Evolutionary conservation across 352 stramenopile species (phyloP).

Genomic region (Phytophthora hibernalis): DNA sequence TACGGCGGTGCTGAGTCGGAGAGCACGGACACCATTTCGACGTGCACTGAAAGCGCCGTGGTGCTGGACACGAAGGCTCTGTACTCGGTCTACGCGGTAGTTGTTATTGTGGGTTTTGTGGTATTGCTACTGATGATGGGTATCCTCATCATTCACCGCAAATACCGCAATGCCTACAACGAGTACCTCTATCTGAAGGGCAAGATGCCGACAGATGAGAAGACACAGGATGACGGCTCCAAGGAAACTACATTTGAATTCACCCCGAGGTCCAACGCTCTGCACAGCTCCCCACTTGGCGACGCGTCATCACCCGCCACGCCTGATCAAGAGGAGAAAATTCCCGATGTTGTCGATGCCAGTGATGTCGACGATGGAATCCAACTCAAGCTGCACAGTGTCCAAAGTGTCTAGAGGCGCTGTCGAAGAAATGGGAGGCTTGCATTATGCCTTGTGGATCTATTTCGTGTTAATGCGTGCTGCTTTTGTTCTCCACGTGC

Average conservation of each 20-base stretch:
- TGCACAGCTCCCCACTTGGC: constrained; percentile 54
- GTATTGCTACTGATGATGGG: constrained; percentile 73
- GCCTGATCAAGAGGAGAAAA: constrained; percentile 34
- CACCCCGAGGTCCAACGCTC: constrained; percentile 56
- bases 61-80: constrained; percentile 74
- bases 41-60: constrained; percentile 68
- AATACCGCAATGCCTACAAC: constrained; percentile 82
- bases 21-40: constrained; percentile 56
- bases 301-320: constrained; percentile 23
- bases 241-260: constrained; percentile 87
- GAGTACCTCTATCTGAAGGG: constrained; percentile 88
- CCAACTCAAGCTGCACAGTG: constrained; percentile 43
- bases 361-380: constrained; percentile 40
- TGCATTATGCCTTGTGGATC: neutral
- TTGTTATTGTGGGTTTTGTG: constrained; percentile 68
- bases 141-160: constrained; percentile 76
- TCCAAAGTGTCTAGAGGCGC: constrained; percentile 42
- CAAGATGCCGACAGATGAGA: constrained; percentile 67
- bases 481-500: constrained; percentile 12
- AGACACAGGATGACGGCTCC: constrained; percentile 57
- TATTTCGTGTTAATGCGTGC: constrained; percentile 12
- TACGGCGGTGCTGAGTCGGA: constrained; percentile 58
- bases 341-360: constrained; percentile 30
- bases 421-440: neutral
- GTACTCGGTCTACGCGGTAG: constrained; percentile 76